Conservation (phyloP, 2,329 filamentous ascomycete genomes). For the Botrytis medusae region DNA sequence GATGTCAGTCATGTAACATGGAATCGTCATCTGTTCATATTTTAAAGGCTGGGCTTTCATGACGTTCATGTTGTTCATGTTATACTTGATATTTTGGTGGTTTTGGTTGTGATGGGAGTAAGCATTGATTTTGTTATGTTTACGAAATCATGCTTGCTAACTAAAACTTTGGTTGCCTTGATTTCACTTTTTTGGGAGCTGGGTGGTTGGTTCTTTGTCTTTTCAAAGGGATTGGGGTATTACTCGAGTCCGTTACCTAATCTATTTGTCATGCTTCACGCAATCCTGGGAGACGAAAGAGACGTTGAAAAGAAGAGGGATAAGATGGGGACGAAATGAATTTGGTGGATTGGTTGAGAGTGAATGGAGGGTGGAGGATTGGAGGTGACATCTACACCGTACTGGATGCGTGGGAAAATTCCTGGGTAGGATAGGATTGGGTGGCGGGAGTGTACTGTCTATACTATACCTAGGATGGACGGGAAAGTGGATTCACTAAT, state of each 20-base stretch:
- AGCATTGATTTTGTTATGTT: background rate
- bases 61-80: slow-evolving; percentile 15
- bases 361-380: background rate
- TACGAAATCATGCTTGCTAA: slow-evolving; percentile 4
- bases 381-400: background rate
- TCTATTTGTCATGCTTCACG: background rate
- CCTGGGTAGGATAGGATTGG: background rate
- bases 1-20: slow-evolving; percentile 1
- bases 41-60: slow-evolving; percentile 13
- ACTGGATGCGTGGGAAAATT: background rate
- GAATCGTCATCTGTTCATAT: slow-evolving; percentile 5
- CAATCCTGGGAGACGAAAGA: background rate
- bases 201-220: background rate
- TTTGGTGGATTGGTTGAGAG: background rate
- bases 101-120: slow-evolving; percentile 10
- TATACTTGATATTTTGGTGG: slow-evolving; percentile 9
- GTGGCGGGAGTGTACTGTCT: background rate
- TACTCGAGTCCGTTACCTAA: background rate
- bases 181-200: slow-evolving; percentile 4
- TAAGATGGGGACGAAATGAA: background rate
- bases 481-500: background rate
- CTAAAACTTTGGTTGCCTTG: slow-evolving; percentile 15
- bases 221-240: background rate
- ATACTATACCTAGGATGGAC: background rate
- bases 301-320: background rate